These are phyloP conservation scores for Inga leiocalycina DNA, from an alignment of 306 rosid genomes.

Conservation along the genomic window DNA sequence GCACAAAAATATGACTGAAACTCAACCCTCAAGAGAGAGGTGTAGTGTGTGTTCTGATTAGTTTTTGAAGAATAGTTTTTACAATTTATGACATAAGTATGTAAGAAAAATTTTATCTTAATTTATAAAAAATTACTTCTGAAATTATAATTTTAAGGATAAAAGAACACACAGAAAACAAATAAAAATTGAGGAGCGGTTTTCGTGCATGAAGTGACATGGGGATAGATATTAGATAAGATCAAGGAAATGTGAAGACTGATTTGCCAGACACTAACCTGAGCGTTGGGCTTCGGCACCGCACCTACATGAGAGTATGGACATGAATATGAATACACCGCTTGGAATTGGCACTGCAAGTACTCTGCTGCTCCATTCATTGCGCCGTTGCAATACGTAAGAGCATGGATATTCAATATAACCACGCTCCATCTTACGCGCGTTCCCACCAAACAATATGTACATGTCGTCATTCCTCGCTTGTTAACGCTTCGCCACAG, in stretches of 20 bases:
- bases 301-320: background rate
- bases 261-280: background rate
- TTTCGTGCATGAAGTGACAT: background rate
- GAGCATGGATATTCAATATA: background rate
- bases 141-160: too few relatives aligned
- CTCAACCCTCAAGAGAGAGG: too few relatives aligned
- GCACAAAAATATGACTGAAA: too few relatives aligned
- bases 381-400: background rate
- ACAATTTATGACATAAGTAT: rapidly evolving
- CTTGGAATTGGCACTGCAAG: background rate
- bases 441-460: background rate
- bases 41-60: too few relatives aligned
- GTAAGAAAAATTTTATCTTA: rapidly evolving
- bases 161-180: too few relatives aligned
- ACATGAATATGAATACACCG: background rate
- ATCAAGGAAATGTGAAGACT: slow-evolving; percentile 19
- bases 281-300: background rate
- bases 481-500: slow-evolving; percentile 27
- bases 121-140: too few relatives aligned
- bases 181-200: background rate
- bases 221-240: background rate
- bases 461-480: background rate
- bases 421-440: background rate
- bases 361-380: background rate
- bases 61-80: too few relatives aligned